Evolutionary conservation across 2,329 filamentous ascomycete species (phyloP).

Genomic region (Cytospora mali): DNA sequence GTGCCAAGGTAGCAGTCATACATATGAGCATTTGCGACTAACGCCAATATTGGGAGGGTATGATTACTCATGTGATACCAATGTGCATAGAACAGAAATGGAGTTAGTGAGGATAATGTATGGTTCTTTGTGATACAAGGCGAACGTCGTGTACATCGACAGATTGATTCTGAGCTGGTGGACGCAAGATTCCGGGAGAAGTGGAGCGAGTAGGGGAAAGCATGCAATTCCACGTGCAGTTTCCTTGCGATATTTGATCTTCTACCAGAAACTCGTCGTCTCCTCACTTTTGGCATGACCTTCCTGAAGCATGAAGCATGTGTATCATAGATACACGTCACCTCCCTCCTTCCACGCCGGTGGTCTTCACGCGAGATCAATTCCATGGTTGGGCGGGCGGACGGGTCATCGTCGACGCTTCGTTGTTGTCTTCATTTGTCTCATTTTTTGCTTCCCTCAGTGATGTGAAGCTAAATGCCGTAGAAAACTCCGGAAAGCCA

Average conservation of each 20-base stretch:
- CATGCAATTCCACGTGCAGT: background rate
- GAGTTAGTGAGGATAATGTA: background rate
- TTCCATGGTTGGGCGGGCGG: background rate
- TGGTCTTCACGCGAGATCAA: conserved; percentile 9
- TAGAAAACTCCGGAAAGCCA: conserved; percentile 48
- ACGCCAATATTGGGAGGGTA: background rate
- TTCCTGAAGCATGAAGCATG: conserved; percentile 8
- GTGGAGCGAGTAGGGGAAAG: background rate
- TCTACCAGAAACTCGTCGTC: background rate
- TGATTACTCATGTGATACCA: background rate
- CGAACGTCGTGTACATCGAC: background rate
- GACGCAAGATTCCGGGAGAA: background rate
- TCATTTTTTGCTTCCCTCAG: conserved; percentile 34
- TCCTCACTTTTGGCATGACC: background rate
- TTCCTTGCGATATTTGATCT: background rate
- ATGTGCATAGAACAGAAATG: background rate
- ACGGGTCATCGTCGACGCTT: conserved; percentile 9
- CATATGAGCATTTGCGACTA: background rate
- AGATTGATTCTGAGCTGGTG: background rate
- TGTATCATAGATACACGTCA: conserved; percentile 19
- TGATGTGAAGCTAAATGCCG: conserved; percentile 48
- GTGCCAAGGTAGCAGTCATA: background rate
- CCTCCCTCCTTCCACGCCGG: conserved; percentile 3
- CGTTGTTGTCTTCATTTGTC: conserved; percentile 23
- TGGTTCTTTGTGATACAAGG: background rate